Base-by-base conservation (phyloP, 1,139 yeast species). In the Hyphopichia burtonii region DNA sequence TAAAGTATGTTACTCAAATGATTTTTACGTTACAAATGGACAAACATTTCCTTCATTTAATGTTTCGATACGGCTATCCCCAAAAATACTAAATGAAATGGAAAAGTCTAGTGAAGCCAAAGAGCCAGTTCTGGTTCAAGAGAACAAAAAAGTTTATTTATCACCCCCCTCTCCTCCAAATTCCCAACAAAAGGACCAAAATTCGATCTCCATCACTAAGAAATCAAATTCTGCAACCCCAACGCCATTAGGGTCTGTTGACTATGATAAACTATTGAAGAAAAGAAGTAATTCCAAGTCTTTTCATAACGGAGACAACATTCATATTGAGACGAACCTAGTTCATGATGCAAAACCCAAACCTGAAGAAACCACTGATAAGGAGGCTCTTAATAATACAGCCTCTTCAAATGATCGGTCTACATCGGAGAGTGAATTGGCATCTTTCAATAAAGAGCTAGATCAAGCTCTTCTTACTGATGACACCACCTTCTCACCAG, bases 361-460 rank as follows among this genome's bases (percentile, higher is more conserved):
- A n/a, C n/a, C 11, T 25, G n/a, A 9, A 8, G n/a, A 25, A 8
- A 25, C 28, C 3, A 9, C 7, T 11, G 11, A 10, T 25, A 12
- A 25, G 4, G 11, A 25, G 4, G 4, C 12, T 25, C n/a, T 4
- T 5, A 25, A 10, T 11, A 8, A 4, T 25, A 25, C 4, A 9
- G 11, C 12, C 23, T 8, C 23, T 8, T 20, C 23, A 20, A 20
- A 20, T 20, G 23, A 20, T 10, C 7, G 12, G 20, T 33, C 27
- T 17, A 17, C 31, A 11, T 38, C 37, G 27, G 34, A 31, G 4
- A 36, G 40, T 16, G 46, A 43, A 11, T 31, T 45, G 7, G 41
- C 53, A 10, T 48, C 52, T n/a, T 44, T 57, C 10, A 58, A 55
- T 33, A 38, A 46, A 23, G 59, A 56, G 35, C 34, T 57, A 14